These are phyloP conservation scores for Solanum bulbocastanum DNA, from an alignment of 257 asterid species.

Conservation along the genomic window DNA sequence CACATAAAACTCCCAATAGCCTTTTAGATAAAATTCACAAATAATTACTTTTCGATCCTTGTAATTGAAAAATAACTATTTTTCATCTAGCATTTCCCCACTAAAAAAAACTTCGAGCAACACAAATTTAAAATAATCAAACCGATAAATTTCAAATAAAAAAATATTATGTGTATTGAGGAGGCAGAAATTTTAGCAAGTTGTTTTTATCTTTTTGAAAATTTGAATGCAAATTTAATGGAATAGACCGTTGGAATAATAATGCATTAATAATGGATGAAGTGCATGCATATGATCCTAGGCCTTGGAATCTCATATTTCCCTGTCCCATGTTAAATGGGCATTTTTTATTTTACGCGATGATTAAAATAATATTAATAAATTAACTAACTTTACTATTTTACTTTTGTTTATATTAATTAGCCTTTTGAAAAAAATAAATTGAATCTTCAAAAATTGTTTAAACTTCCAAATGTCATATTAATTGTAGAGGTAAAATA, in stretches of 20 bases:
- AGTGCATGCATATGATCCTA: background rate
- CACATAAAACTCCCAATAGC: rapidly evolving
- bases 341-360: too few species aligned
- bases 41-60: background rate
- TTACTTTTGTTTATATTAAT: too few species aligned
- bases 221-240: constrained; percentile 8
- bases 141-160: background rate
- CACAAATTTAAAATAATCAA: background rate
- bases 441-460: too few species aligned
- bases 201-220: constrained; percentile 1
- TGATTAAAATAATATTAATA: too few species aligned
- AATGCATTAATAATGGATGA: background rate
- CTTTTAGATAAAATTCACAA: background rate
- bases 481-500: too few species aligned
- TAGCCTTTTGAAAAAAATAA: too few species aligned
- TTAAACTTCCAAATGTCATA: too few species aligned
- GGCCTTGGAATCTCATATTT: background rate
- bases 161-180: background rate
- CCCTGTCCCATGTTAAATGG: too few species aligned
- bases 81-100: rapidly evolving
- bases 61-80: background rate
- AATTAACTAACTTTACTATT: too few species aligned
- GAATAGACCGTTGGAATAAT: constrained; percentile 21
- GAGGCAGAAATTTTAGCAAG: background rate
- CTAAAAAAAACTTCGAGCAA: rapidly evolving